Conservation (phyloP, 495 filamentous ascomycete species). For the Cetradonia linearis region DNA sequence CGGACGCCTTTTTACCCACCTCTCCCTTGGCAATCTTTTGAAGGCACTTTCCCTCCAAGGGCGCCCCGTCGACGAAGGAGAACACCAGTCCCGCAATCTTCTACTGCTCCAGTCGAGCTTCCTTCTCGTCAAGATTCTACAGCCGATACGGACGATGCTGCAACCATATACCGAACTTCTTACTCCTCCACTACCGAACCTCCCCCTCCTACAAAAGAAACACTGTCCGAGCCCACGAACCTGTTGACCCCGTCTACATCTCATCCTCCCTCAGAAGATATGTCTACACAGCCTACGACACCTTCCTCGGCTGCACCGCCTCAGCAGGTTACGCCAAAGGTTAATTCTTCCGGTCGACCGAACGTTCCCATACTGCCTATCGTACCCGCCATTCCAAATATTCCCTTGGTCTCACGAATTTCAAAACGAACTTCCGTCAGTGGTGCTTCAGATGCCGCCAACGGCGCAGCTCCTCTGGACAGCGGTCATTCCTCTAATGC, state of each 20-base stretch:
- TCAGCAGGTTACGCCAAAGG: conserved; percentile 34
- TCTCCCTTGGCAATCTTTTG: conserved; percentile 74
- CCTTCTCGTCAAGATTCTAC: conserved; percentile 18
- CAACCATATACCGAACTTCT: conserved; percentile 23
- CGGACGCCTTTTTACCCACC: conserved; percentile 46
- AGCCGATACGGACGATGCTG: background rate
- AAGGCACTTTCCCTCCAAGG: conserved; percentile 52
- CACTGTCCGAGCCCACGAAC: conserved; percentile 38
- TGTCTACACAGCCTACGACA: conserved; percentile 61
- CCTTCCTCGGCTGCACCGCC: conserved; percentile 46
- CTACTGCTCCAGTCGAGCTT: conserved; percentile 21
- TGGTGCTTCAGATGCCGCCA: conserved; percentile 32
- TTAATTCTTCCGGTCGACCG: conserved; percentile 31
- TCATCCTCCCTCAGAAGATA: conserved; percentile 52
- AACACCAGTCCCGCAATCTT: conserved; percentile 18
- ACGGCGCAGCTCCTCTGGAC: conserved; percentile 28
- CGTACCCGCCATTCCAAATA: conserved; percentile 55
- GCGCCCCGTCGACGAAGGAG: conserved; percentile 28
- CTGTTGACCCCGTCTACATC: conserved; percentile 60
- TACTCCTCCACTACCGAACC: conserved; percentile 25
- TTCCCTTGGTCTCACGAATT: conserved; percentile 34
- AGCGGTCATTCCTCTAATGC: conserved; percentile 18
- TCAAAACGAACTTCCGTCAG: conserved; percentile 36
- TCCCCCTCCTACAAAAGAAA: conserved; percentile 21
- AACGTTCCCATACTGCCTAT: conserved; percentile 55